Evolutionary conservation across 371 early-diverging fungal genomes (phyloP).

Genomic region (Mortierella sp.): DNA sequence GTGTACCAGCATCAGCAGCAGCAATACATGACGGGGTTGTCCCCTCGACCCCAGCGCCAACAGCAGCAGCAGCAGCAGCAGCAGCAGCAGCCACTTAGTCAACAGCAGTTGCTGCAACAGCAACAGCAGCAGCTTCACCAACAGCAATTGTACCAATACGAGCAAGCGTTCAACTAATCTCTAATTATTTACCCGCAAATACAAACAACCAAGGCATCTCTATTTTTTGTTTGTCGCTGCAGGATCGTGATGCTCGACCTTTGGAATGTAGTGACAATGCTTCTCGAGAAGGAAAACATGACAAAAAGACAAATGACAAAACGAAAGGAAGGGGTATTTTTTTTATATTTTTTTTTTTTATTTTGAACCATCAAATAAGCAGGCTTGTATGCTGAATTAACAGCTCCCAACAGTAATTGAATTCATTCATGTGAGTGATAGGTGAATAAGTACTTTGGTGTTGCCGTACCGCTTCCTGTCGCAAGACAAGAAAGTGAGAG

Average conservation of each 20-base stretch:
- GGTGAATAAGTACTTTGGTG: conserved; percentile 58
- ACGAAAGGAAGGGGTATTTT: background rate
- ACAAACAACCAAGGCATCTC: background rate
- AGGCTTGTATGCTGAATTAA: conserved; percentile 59
- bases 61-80: background rate
- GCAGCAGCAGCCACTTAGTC: background rate
- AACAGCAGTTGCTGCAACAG: background rate
- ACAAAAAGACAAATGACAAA: background rate
- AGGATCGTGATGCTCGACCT: no score
- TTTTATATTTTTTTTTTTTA: conserved; percentile 50
- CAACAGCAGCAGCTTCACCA: conserved; percentile 7
- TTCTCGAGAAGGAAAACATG: no score
- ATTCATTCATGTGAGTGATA: conserved; percentile 27
- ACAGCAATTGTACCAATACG: conserved; percentile 9
- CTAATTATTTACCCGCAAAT: background rate
- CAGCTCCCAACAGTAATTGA: conserved; percentile 60
- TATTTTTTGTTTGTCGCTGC: background rate
- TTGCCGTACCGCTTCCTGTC: conserved; percentile 54
- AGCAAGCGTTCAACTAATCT: conserved; percentile 4
- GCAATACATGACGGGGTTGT: background rate
- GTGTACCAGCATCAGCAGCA: conserved; percentile 1
- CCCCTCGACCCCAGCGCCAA: background rate
- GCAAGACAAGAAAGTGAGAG: conserved; percentile 21
- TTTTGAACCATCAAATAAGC: conserved; percentile 59
- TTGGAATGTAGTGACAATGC: no score